Evolutionary conservation across 164 flowering plant genomes (phyloP).

Genomic region (Nymphaea colorata): DNA sequence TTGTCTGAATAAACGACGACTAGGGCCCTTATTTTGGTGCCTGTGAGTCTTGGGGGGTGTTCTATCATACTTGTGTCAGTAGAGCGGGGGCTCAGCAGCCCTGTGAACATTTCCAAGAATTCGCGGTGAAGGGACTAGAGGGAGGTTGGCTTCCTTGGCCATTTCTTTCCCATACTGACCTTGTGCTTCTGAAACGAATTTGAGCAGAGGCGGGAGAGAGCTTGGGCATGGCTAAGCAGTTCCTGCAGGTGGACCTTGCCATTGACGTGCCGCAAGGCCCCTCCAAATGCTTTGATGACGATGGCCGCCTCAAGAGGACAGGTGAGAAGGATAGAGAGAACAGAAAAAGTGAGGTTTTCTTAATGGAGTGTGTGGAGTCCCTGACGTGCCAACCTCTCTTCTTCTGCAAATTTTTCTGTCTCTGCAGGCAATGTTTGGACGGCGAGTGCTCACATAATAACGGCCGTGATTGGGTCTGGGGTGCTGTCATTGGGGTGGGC

Average conservation of each 20-base stretch:
- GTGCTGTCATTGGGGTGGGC: constrained; percentile 55
- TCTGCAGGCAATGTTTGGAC: constrained; percentile 44
- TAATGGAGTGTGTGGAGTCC: too few relatives aligned
- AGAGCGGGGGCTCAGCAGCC: too few relatives aligned
- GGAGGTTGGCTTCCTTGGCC: too few relatives aligned
- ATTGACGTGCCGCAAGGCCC: constrained; percentile 15
- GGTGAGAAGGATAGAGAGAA: constrained; percentile 12
- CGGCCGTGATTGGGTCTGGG: constrained; percentile 61
- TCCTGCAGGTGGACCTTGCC: constrained; percentile 5
- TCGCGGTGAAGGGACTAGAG: too few relatives aligned
- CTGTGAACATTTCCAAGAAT: too few relatives aligned
- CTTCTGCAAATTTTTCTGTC: neutral
- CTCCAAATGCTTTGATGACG: constrained; percentile 34
- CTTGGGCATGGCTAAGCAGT: neutral
- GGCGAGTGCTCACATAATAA: constrained; percentile 56
- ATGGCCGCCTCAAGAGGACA: constrained; percentile 36
- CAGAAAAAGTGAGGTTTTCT: neutral
- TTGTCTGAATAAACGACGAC: too few relatives aligned
- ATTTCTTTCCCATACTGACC: neutral
- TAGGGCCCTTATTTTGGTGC: too few relatives aligned
- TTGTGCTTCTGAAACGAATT: neutral
- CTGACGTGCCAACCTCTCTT: too few relatives aligned
- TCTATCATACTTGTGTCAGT: too few relatives aligned
- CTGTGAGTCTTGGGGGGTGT: too few relatives aligned
- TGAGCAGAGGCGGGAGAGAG: constrained; percentile 1